Base-by-base conservation (phyloP, 768 basidiomycete genomes). In the Lentinula guzmanii region DNA sequence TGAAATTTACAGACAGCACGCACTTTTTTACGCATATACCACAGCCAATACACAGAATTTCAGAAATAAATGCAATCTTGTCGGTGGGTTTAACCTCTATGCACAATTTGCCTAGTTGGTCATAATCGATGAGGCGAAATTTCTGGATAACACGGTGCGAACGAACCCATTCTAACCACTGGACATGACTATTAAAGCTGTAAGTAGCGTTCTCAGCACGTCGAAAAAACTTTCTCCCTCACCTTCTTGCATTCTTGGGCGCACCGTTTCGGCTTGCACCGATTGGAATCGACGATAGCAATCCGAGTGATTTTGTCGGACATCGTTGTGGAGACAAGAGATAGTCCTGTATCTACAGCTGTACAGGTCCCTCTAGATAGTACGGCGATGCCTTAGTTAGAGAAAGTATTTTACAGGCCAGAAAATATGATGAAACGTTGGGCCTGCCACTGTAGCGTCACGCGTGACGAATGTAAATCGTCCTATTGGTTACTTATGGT, bases 21-120 rank as follows among this genome's bases (percentile, higher is more conserved):
- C 70, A 97, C 96, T 98, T 99, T 79, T 98, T 98, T 37, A 98
- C 95, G 73, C 97, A 99, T 70, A 99, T 98, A 91, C 97, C 97
- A 75, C 97, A 99, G 68, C 97, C 97, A 63, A 99, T 99, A 73
- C 97, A 99, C 60, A 99, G 81, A 72, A 96, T 95, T 74, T 99
- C 97, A 31, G 97, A 98, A 76, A 99, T 91, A 83, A 95, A 98
- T 1, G 97, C 90, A 75, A 98, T 97, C 81, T 98, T 98, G 77
- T 97, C 95, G 7, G 87, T 84, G 13, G 96, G 73, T 73, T 94
- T 95, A 65, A 99, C 97, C 77, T 98, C 97, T 67, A 98, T 98
- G 80, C 97, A 99, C 24, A 99, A 81, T 76, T 97, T 98, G 16
- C 97, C 93, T 95, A 66, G 18, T 56, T 15, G 50, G 62, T 33